Evolutionary conservation across 495 filamentous ascomycete genomes (phyloP).

Genomic region (Hyphodiscus hymeniophilus): DNA sequence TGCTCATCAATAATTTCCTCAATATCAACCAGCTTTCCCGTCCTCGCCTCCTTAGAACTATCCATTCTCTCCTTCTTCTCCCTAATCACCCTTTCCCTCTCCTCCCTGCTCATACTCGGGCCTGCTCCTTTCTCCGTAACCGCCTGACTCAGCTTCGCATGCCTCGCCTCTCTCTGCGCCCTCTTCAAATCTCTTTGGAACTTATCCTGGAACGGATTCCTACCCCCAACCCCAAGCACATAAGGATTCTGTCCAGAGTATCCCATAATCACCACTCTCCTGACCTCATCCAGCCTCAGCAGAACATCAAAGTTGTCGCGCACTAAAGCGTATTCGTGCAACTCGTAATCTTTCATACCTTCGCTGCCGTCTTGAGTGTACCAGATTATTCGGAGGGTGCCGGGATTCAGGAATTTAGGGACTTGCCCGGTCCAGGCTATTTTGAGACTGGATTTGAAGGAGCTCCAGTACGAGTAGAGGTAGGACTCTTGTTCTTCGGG

Average conservation of each 20-base stretch:
- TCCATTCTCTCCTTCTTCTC: background rate
- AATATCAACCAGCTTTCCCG: background rate
- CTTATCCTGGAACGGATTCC: background rate
- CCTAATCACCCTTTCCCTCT: background rate
- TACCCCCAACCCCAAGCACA: conserved; percentile 2
- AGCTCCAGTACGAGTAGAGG: conserved; percentile 13
- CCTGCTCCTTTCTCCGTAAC: background rate
- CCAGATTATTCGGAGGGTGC: conserved; percentile 14
- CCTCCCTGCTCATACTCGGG: too few species aligned
- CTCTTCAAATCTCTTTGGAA: background rate
- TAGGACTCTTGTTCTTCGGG: conserved; percentile 18
- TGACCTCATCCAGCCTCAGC: conserved; percentile 6
- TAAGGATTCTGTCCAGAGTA: conserved; percentile 16
- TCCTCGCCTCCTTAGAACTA: background rate
- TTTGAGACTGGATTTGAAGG: conserved; percentile 10
- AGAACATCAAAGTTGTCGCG: conserved; percentile 12
- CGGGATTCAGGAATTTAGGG: conserved; percentile 8
- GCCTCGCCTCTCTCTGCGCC: background rate
- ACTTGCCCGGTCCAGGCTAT: conserved; percentile 16
- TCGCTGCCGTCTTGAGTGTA: conserved; percentile 12
- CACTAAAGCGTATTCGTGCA: conserved; percentile 11
- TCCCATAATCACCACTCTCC: conserved; percentile 8
- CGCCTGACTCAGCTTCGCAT: background rate
- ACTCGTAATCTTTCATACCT: conserved; percentile 15
- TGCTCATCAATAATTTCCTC: background rate